phyloP scores from a whole-genome alignment of 768 basidiomycete species.

The Mycena maculata region DNA sequence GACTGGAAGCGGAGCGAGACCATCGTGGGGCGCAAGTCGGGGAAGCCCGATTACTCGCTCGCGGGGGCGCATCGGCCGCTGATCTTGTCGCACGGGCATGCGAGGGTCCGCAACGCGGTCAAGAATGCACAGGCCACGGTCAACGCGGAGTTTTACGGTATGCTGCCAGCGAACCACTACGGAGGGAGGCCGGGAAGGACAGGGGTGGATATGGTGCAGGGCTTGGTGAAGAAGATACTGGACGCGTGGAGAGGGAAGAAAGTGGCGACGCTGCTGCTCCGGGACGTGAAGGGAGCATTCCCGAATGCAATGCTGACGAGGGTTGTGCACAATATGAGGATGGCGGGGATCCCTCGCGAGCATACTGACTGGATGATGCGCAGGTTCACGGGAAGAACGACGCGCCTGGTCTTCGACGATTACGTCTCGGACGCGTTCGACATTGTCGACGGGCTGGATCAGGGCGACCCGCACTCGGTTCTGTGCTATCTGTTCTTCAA shows the following conservation, averaged over 20 bases:
- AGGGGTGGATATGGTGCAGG: conserved; percentile 45
- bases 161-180: conserved; percentile 42
- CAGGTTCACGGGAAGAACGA: conserved; percentile 34
- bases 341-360: conserved; percentile 38
- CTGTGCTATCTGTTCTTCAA: not conserved
- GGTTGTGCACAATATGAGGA: conserved; percentile 19
- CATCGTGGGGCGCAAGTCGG: conserved; percentile 49
- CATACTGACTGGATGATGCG: conserved; percentile 32
- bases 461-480: conserved; percentile 3
- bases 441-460: not conserved
- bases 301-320: conserved; percentile 9
- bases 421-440: not conserved
- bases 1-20: conserved; percentile 43
- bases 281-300: conserved; percentile 7
- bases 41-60: conserved; percentile 45
- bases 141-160: conserved; percentile 30
- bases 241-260: conserved; percentile 6
- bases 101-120: conserved; percentile 16
- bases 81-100: conserved; percentile 37
- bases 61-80: conserved; percentile 49
- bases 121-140: conserved; percentile 26
- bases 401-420: conserved; percentile 18
- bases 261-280: not conserved
- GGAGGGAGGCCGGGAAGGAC: conserved; percentile 42
- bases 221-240: not conserved